Base-by-base conservation (phyloP, 2,329 filamentous ascomycete genomes). In the Chaetomiaceae sp. region DNA sequence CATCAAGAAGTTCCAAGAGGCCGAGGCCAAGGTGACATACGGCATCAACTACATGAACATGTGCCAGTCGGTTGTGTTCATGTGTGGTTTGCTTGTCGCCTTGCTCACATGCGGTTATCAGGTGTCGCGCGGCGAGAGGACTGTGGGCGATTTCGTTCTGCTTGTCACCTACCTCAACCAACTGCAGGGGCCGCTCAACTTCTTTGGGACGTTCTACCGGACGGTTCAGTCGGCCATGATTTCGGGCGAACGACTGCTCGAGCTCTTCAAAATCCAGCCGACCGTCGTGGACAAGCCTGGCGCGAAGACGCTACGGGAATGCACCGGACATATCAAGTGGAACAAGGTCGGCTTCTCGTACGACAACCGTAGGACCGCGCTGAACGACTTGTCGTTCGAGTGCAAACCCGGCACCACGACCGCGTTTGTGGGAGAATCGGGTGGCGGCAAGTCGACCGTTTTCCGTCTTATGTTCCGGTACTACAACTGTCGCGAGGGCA, bases 151-250 rank as follows among this genome's bases (percentile, higher is more conserved):
- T 56, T 92, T 90, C 68, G 84, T 90, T 43, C 75, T 77, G 23
- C 75, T 92, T 55, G 76, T 92, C 59, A 86, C 85, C 4, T 92
- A 91, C 66, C 82, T 92, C 69, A 83, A 83, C 16, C 89, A 94
- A 69, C 75, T 94, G 16, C 89, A 92, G 66, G 84, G 84, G 0
- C 89, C 89, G 1, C 75, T 92, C 55, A 91, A 92, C 69, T 92
- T 90, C 72, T 92, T 94, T 63, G 94, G 92, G 52, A 94, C 90
- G 0, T 97, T 97, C 68, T 99, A 97, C 70, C 82, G 92, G 46
- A 94, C 90, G 57, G 92, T 97, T 5, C 94, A 97, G 71, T 94
- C 91, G 62, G 89, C 92, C 48, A 89, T 99, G 86, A 97, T 99
- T 66, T 96, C 95, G 54, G 91, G 92, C 4, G 94, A 99, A 75